Evolutionary conservation across 345 rosid genomes (phyloP).

Genomic region (Excoecaria agallocha): DNA sequence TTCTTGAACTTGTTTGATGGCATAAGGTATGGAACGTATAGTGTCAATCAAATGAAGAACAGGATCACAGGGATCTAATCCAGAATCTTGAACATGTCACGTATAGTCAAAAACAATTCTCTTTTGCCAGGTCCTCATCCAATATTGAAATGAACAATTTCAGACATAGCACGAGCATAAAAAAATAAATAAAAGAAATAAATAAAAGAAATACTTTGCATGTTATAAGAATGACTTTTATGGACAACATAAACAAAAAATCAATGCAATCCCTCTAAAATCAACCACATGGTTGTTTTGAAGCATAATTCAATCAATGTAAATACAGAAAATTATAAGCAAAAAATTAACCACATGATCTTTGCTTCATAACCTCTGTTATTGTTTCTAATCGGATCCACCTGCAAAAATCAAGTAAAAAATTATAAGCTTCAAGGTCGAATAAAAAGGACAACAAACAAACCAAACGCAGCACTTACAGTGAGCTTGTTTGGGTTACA

Average conservation of each 20-base stretch:
- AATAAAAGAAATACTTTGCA: neutral
- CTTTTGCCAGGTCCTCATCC: neutral
- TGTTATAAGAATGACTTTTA: neutral
- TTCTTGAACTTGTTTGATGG: slow-evolving; percentile 83
- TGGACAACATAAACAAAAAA: neutral
- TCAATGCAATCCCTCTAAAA: neutral
- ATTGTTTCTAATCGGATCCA: slow-evolving; percentile 52
- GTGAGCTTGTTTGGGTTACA: slow-evolving; percentile 74
- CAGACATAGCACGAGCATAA: neutral
- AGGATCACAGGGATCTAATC: slow-evolving; percentile 77
- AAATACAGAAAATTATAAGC: too few relatives aligned
- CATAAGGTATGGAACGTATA: slow-evolving; percentile 78
- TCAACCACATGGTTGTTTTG: neutral
- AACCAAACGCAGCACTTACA: slow-evolving; percentile 32
- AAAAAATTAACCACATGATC: too few relatives aligned
- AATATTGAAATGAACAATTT: neutral
- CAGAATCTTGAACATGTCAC: neutral
- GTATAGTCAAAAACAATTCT: neutral
- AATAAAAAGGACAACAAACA: neutral
- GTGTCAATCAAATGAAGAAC: slow-evolving; percentile 75
- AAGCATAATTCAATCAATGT: neutral
- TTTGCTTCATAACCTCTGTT: slow-evolving; percentile 73
- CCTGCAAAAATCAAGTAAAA: slow-evolving; percentile 26
- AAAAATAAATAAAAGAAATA: too few relatives aligned
- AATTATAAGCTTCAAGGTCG: neutral